Base-by-base conservation (phyloP, 164 flowering plant species). In the Stephania yunnanensis region DNA sequence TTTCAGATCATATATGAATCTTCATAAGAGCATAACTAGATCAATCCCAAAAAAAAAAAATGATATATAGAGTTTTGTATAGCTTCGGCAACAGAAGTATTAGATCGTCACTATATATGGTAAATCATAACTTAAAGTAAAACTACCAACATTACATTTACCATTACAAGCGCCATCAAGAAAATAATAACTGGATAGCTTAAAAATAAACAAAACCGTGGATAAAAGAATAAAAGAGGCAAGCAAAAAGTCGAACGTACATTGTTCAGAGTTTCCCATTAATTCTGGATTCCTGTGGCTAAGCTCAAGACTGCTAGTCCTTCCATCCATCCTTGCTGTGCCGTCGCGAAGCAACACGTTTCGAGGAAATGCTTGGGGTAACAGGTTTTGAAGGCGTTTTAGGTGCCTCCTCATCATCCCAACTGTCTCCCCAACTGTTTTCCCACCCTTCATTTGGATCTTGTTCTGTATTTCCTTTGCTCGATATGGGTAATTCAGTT, bases 371-470 rank as follows among this genome's bases (percentile, higher is more conserved):
- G 70, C 85, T 87, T 0, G 93, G 92, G 70, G 91, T 90, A 11
- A 87, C 80, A 0, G 91, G 94, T 81, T 80, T 66, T 12, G 91
- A 79, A 4, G 94, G 90, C 2, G 92, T 84, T 69, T 17, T 82
- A 0, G 93, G 91, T 10, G 91, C 91, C 75, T 91, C 97, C 70
- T 89, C 94, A 22, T 93, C 94, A 74, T 89, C 95, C 93, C 95
- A 90, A 77, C 74, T 78, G 76, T 91, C 91, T 5, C 82, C 92
- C 97, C 97, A 92, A 46, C 82, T 84, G 65, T 86, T 74, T 69
- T 91, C 91, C 97, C 97, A 93, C 31, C 90, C 92, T 73, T 87
- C 89, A 46, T 81, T 76, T 12, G 10, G 46, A 1, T 78, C 83
- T 4, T 77, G 10, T 12, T 80, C 87, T 25, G 71, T 44, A 74